Evolutionary conservation across 1,284 basidiomycete species (phyloP), one percentile per base, ranked within the genome.

Genomic region (Ustilago cynodontis): DNA sequence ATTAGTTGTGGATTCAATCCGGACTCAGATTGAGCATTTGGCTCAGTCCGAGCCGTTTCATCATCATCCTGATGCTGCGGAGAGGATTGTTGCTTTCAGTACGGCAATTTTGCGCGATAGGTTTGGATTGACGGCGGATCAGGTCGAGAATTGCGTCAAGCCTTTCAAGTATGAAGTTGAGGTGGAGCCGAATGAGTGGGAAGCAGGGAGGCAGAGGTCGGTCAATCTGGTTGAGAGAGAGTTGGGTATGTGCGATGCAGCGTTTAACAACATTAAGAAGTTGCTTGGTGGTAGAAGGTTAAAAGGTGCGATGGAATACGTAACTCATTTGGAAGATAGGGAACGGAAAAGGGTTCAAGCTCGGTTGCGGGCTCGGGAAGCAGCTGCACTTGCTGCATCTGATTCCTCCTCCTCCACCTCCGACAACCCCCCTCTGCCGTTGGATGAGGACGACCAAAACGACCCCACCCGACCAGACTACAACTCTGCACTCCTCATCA

Each of bases 91-190:
- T 61, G 90, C 95, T 80, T 97, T 98, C 86, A 93, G 93, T 16
- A 94, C 97, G 86, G 91, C 90, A 82, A 96, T 99, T 81, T 88
- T 99, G 64, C 90, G 95, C 54, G 95, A 98, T 82, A 90, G 96
- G 2, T 93, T 98, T 70, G 93, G 93, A 10, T 87, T 98, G 61
- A 95, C 97, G 3, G 92, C 94, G 1, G 97, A 99, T 86, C 96
- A 99, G 87, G 97, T 99, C 9, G 97, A 99, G 89, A 99, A 99
- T 87, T 97, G 94, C 87, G 97, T 99, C 89, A 99, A 99, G 88
- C 97, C 97, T 33, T 98, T 92, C 90, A 98, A 99, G 88, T 98
- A 98, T 86, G 94, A 95, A 82, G 90, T 95, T 18, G 89, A 89
- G 74, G 86, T 90, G 6, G 94, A 97, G 76, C 89, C 90, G 13